Evolutionary conservation across 2,329 filamentous ascomycete genomes (phyloP), one percentile per base, ranked within the genome.

Genomic region (Aciculosporium take): DNA sequence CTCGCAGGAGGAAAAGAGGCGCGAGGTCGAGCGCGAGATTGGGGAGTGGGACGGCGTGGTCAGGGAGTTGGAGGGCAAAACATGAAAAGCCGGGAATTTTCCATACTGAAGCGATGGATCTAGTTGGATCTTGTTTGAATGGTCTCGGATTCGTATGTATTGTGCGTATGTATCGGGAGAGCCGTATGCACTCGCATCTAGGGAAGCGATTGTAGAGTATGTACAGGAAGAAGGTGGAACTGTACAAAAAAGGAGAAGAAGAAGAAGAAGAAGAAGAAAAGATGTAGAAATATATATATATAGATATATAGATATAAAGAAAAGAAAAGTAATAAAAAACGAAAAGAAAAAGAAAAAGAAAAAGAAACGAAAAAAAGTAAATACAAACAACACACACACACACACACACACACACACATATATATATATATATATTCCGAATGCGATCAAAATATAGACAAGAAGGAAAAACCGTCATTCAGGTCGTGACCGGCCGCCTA

Each of bases 1-100:
- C 7, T 37, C 58, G 40, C 67, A 62, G 40, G 53, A 56, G 35
- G 33, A 48, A 28, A 47, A 44, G 13, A 50, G 45, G 23, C 21
- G 20, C 3, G 44, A 47, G 2, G 39, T 41, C 2, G 51, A 54
- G 13, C 34, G 42, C 5, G 45, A 48, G 24, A 46, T 56, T 6
- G 41, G 35, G 18, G 37, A 43, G 24, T 7, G 48, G n/a, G 20
- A 47, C 7, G 29, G 28, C 3, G 35, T 36, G 24, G 25, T 46
- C 1, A 12, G 43, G 28, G 18, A 36, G 8, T 24, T 48, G 15
- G 46, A 49, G 24, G n/a, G n/a, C n/a, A n/a, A n/a, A n/a, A n/a
- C n/a, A n/a, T n/a, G n/a, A 32, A 36, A 10, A n/a, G 17, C 18
- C 13, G 9, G n/a, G n/a, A n/a, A n/a, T n/a, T n/a, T n/a, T n/a